Base-by-base conservation (phyloP, 2,329 filamentous ascomycete genomes). In the Xylaria sp. region DNA sequence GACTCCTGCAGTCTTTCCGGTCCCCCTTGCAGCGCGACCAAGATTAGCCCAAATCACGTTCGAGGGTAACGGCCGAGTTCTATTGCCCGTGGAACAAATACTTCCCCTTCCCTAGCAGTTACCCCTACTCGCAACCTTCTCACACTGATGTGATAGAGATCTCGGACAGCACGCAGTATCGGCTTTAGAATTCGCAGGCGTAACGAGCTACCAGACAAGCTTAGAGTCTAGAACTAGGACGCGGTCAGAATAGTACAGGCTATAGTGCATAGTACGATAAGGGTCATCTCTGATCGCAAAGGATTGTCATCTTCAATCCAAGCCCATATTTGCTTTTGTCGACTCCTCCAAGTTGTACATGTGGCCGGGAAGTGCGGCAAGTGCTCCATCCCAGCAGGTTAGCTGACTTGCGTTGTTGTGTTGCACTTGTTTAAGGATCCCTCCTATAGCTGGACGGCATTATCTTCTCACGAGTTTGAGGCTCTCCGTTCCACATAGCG, bases 341-440 rank as follows among this genome's bases (percentile, higher is more conserved):
- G 22, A 60, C 45, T 61, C 39, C 25, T 57, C 47, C 36, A 57
- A 22, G 50, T 55, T 67, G 45, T 65, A 63, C 55, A 68, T 57
- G 61, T 38, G 58, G 44, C 20, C 58, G 59, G 38, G 50, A 61
- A 55, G 49, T 51, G 51, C 51, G 64, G 53, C 33, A 57, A 27
- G n/a, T 29, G 49, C 49, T 63, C 38, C 55, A 65, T 68, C 55
- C 42, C 22, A 60, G 61, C 50, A 54, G n/a, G 47, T 45, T 64
- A 29, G 61, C 67, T 65, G 62, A 68, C 65, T 64, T 60, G 65
- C 62, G 65, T 64, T 45, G 55, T 62, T 44, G 42, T n/a, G 57
- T 60, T 60, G 67, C 50, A 65, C 54, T 58, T 62, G 36, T 61
- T 62, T 29, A 59, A 53, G 59, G 49, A 49, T 39, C 53, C 57